Percentiles rank a stretch among this genome's conserved stretches.
Evolutionary conservation across 2,329 filamentous ascomycete genomes (phyloP).

Genomic region (Hirsutella rhossiliensis): DNA sequence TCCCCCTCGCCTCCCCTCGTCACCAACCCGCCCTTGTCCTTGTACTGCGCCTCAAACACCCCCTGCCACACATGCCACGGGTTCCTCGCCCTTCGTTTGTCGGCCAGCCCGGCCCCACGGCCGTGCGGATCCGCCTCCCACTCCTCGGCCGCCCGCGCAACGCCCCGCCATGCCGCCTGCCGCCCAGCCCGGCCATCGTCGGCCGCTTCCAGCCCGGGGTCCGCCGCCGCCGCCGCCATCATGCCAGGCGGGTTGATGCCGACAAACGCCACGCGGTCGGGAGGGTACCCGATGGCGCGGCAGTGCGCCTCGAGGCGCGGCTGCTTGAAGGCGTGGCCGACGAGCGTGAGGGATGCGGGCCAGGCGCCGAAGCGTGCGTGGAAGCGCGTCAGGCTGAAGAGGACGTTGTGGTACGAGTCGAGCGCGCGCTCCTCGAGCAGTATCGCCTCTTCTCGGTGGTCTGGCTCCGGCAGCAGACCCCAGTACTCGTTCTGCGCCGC

Average conservation of each 20-base stretch:
- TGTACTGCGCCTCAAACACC: constrained; percentile 28
- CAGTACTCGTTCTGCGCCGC: constrained; percentile 35
- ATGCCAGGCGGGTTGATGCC: constrained; percentile 53
- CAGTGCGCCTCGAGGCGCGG: constrained; percentile 52
- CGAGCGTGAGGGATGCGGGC: constrained; percentile 46
- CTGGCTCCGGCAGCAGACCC: constrained; percentile 16
- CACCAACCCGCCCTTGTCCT: constrained; percentile 23
- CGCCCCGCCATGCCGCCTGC: constrained; percentile 28
- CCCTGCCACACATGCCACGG: constrained; percentile 32
- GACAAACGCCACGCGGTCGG: constrained; percentile 34
- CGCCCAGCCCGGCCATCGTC: no score
- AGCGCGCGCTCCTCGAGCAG: constrained; percentile 59
- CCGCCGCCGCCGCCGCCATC: constrained; percentile 6
- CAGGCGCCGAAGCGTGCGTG: constrained; percentile 30
- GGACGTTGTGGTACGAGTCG: constrained; percentile 76
- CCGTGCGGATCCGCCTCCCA: constrained; percentile 44
- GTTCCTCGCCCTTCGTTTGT: constrained; percentile 38
- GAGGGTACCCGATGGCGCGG: constrained; percentile 43
- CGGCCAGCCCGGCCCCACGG: constrained; percentile 26
- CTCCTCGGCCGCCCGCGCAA: constrained; percentile 28
- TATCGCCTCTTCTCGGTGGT: constrained; percentile 18
- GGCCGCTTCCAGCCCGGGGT: no score
- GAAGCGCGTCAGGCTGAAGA: constrained; percentile 56
- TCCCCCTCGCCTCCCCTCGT: constrained; percentile 17
- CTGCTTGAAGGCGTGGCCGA: constrained; percentile 61